A percentile compares a stretch with the other conserved stretches of the same genome.
These are phyloP conservation scores for Komagataella ulmi DNA, from an alignment of 805 yeast genomes.

Conservation along the genomic window DNA sequence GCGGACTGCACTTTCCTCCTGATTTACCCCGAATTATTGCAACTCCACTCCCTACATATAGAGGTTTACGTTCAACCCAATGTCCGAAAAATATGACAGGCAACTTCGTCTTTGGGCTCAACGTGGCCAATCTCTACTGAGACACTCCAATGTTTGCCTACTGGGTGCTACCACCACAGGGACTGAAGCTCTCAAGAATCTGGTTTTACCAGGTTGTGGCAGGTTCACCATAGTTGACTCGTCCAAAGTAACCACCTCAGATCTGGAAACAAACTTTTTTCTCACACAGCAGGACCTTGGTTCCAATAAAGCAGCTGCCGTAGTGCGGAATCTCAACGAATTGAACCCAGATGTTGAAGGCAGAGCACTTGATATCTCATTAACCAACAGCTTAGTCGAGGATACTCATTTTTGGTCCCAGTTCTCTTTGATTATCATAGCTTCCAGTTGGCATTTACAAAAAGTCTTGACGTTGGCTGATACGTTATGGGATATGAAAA, in stretches of 20 bases:
- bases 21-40: neutral
- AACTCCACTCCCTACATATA: neutral
- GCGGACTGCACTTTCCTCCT: neutral
- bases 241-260: conserved; percentile 21
- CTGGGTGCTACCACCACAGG: conserved; percentile 44
- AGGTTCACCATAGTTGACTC: conserved; percentile 45
- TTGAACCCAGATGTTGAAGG: conserved; percentile 49
- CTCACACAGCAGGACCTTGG: conserved; percentile 31
- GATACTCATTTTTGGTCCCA: conserved; percentile 26
- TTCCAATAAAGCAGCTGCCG: conserved; percentile 21
- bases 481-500: conserved; percentile 25
- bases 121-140: conserved; percentile 55
- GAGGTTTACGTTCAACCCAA: neutral
- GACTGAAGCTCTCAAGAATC: conserved; percentile 63
- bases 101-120: conserved; percentile 82
- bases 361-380: conserved; percentile 7
- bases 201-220: conserved; percentile 67
- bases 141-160: conserved; percentile 44
- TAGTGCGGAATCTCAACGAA: conserved; percentile 30
- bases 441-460: conserved; percentile 4
- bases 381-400: conserved; percentile 5
- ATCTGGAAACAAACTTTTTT: conserved; percentile 53
- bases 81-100: conserved; percentile 52
- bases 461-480: conserved; percentile 21
- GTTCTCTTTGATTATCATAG: conserved; percentile 34